These are phyloP conservation scores for Russula sp. DNA, from an alignment of 768 basidiomycete genomes.

Conservation along the genomic window DNA sequence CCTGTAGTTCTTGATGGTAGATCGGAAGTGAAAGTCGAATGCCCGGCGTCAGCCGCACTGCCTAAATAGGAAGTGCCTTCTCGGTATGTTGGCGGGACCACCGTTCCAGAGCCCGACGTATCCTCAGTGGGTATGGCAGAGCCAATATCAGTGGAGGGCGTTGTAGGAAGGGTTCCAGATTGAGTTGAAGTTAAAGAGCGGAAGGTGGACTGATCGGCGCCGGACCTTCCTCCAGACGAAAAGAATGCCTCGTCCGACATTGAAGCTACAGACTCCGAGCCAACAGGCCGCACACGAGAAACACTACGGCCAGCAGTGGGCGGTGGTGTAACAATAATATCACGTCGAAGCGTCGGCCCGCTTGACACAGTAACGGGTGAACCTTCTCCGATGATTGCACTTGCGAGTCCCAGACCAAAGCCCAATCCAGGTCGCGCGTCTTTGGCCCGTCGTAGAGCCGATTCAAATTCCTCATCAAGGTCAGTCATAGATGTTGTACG, in stretches of 20 bases:
- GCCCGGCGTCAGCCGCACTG: neutral
- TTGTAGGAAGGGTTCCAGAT: slow-evolving; percentile 25
- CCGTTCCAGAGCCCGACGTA: slow-evolving; percentile 26
- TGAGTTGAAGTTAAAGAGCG: slow-evolving; percentile 32
- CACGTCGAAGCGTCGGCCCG: slow-evolving; percentile 41
- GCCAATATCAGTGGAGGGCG: slow-evolving; percentile 25
- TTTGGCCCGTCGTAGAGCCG: slow-evolving; percentile 36
- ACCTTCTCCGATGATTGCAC: slow-evolving; percentile 35
- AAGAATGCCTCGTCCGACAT: slow-evolving; percentile 43
- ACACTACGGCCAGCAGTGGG: slow-evolving; percentile 32
- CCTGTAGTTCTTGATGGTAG: slow-evolving; percentile 33
- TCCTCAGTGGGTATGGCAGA: slow-evolving; percentile 34
- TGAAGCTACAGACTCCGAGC: slow-evolving; percentile 26
- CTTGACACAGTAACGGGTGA: slow-evolving; percentile 71
- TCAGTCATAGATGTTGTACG: slow-evolving; percentile 74
- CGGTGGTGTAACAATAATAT: slow-evolving; percentile 40
- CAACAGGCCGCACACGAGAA: slow-evolving; percentile 24
- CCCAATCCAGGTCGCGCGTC: slow-evolving; percentile 37
- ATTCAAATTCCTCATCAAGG: slow-evolving; percentile 53
- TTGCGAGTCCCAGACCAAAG: slow-evolving; percentile 36
- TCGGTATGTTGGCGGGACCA: slow-evolving; percentile 14
- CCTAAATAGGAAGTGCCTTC: neutral
- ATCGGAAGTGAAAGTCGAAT: slow-evolving; percentile 40
- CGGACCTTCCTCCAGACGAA: slow-evolving; percentile 33
- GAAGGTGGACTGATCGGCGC: slow-evolving; percentile 30